These are phyloP conservation scores for Phytophthora sansomeana DNA, from an alignment of 352 stramenopile species.

Conservation along the genomic window DNA sequence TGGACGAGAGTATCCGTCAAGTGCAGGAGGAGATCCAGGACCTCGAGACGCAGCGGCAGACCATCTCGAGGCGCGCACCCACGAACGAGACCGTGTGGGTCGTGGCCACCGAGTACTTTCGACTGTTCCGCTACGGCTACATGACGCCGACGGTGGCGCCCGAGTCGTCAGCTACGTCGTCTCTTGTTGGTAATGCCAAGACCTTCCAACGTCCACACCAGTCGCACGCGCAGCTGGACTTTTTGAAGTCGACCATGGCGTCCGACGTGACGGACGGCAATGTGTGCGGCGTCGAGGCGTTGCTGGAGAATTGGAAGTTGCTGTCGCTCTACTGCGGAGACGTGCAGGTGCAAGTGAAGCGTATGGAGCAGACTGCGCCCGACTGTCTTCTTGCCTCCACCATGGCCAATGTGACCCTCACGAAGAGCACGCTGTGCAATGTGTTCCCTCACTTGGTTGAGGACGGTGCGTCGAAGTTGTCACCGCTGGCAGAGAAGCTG, in stretches of 20 bases:
- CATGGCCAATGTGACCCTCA: constrained; percentile 14
- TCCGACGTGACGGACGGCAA: constrained; percentile 21
- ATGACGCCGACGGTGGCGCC: background rate
- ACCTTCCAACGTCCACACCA: background rate
- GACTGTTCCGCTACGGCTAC: constrained; percentile 25
- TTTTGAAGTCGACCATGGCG: constrained; percentile 16
- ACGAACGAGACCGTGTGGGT: constrained; percentile 27
- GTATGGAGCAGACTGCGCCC: constrained; percentile 2
- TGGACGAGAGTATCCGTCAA: constrained; percentile 1
- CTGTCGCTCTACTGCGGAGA: constrained; percentile 5
- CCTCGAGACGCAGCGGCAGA: constrained; percentile 15
- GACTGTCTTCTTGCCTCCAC: constrained; percentile 12
- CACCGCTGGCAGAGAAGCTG: constrained; percentile 1
- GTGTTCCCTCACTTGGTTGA: constrained; percentile 21
- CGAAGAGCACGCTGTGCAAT: constrained; percentile 10
- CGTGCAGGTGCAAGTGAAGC: constrained; percentile 18
- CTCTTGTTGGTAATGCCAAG: too few species aligned
- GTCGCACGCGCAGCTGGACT: constrained; percentile 22
- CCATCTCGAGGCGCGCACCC: background rate
- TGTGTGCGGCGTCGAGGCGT: constrained; percentile 5
- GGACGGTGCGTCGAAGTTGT: background rate
- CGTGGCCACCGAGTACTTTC: constrained; percentile 32
- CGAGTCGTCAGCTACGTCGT: background rate
- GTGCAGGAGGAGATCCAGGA: constrained; percentile 18
- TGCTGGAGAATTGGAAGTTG: constrained; percentile 27